phyloP scores from a whole-genome alignment of 2,329 filamentous ascomycete species.

The Sarocladium strictum region DNA sequence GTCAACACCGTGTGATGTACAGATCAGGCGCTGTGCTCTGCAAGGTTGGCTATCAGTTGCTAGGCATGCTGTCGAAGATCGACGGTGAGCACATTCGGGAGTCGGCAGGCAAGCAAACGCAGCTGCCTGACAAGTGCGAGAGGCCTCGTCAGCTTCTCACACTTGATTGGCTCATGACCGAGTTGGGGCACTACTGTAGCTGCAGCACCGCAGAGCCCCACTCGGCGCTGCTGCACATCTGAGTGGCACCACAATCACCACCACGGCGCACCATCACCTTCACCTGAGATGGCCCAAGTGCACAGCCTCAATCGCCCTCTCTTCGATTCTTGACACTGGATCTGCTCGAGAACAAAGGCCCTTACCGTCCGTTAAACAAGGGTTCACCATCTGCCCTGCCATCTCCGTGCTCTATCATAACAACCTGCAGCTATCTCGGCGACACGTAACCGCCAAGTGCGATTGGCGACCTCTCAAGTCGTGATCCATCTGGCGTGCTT shows the following conservation, averaged over 20 bases:
- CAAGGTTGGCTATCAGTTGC: too few relatives aligned
- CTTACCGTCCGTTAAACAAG: conserved; percentile 1
- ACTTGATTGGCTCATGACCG: conserved; percentile 21
- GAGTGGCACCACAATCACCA: neutral
- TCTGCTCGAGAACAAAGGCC: neutral
- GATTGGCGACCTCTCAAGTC: neutral
- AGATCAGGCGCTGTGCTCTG: too few relatives aligned
- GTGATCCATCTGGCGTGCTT: neutral
- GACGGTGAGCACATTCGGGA: neutral
- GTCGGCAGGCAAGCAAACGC: neutral
- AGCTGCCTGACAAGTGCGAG: conserved; percentile 11
- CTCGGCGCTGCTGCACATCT: too few relatives aligned
- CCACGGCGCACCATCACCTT: neutral
- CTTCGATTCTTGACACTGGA: neutral
- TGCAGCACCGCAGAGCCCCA: neutral
- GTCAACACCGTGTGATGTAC: too few relatives aligned
- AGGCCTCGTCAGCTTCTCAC: conserved; percentile 28
- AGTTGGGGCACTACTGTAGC: neutral
- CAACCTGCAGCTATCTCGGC: neutral
- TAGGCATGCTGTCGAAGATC: too few relatives aligned
- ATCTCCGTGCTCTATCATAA: neutral
- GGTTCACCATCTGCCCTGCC: neutral
- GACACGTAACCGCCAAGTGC: neutral
- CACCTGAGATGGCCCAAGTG: neutral
- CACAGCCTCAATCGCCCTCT: conserved; percentile 1